Base-by-base conservation (phyloP, 2,329 filamentous ascomycete genomes). In the Plectosphaerella cucumerina region DNA sequence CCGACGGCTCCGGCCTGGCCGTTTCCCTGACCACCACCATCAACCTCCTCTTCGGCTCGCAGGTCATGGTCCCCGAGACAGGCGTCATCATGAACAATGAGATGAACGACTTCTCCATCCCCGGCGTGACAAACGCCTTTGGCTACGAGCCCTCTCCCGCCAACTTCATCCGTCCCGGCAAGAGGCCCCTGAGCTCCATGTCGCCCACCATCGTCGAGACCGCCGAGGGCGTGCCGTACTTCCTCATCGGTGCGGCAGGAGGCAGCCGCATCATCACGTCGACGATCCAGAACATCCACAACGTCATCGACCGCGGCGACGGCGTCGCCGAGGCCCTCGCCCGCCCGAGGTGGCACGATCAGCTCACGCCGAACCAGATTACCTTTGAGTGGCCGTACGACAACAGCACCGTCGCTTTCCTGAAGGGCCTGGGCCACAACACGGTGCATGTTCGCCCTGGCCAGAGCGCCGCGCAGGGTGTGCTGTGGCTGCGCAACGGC, bases 191-290 rank as follows among this genome's bases (percentile, higher is more conserved):
- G 5, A 90, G 86, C 0, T 90, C 85, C 47, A 92, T 93, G 55
- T 81, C 85, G 0, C 88, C 89, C 0, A 78, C 84, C 26, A 95
- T 97, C 41, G 86, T 87, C 50, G 89, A 92, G 60, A 76, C 82
- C 23, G 69, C 80, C 1, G 84, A 91, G 51, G 81, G 85, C 0
- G 78, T 75, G 2, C 74, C 96, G 0, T 89, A 86, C 62, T 80
- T 92, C 53, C 76, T 86, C 17, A 82, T 88, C 0, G 90, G 90
- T 4, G 83, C 89, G 0, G 90, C 91, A 0, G 92, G 92, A 1
- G 92, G 92, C 0, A 90, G 85, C 41, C 78, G 89, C 4, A 96
- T 96, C 66, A 93, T 90, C 60, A 95, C 90, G 0, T 74, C 89
- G 0, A 93, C 87, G 0, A 78, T 91, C n/a, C 90, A 94, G 67